phyloP scores from a whole-genome alignment of 1,284 basidiomycete genomes.

The Ganoderma resinaceum region DNA sequence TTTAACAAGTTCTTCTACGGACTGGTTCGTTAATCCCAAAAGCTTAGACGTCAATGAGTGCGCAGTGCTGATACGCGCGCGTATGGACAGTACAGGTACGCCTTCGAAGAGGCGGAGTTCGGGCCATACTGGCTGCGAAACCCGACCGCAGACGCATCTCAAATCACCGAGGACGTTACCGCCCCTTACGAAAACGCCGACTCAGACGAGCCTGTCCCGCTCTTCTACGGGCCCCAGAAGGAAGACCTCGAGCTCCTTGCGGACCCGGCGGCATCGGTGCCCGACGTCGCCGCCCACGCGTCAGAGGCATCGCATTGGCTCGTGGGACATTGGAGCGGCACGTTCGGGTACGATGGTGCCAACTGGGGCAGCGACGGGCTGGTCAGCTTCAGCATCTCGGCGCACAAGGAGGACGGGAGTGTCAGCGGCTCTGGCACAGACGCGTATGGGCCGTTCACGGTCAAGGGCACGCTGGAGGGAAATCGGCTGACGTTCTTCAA shows the following conservation, averaged over 20 bases:
- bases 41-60: background rate
- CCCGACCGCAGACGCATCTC: background rate
- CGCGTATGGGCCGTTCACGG: conserved; percentile 3
- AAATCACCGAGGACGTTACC: background rate
- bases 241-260: background rate
- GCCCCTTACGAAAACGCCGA: background rate
- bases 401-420: background rate
- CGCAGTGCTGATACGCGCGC: background rate
- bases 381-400: conserved; percentile 7
- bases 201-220: too few species aligned
- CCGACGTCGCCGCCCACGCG: background rate
- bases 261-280: background rate
- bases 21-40: conserved; percentile 27
- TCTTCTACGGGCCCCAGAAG: background rate
- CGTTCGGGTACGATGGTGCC: background rate
- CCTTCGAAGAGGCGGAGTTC: background rate
- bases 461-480: background rate
- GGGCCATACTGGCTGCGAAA: background rate
- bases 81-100: background rate
- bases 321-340: conserved; percentile 18
- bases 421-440: conserved; percentile 11
- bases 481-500: conserved; percentile 2
- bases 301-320: background rate
- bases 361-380: background rate
- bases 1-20: conserved; percentile 37